Conservation (phyloP, 116 monocot genomes). For the Papilionanthe hybrid region DNA sequence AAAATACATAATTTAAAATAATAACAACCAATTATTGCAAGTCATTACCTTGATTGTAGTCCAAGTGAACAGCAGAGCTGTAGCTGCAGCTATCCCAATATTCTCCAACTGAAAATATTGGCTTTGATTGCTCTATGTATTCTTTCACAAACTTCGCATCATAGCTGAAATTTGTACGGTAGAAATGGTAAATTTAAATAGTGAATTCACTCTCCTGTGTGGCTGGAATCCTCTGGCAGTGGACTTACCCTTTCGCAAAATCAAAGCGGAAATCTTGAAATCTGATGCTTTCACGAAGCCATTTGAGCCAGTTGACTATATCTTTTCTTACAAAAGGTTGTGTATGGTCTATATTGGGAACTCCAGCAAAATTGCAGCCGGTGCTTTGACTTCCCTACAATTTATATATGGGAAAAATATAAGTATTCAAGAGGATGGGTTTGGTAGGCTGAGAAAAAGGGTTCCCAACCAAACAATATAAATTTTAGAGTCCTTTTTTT, state of each 20-base stretch:
- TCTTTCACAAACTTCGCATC: slow-evolving; percentile 70
- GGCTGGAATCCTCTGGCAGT: neutral
- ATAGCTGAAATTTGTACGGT: slow-evolving; percentile 36
- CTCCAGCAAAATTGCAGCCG: slow-evolving; percentile 67
- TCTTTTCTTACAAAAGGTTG: slow-evolving; percentile 74
- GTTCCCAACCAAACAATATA: neutral
- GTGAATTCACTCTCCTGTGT: neutral
- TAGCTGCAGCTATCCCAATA: slow-evolving; percentile 85
- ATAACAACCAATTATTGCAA: neutral
- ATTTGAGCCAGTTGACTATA: slow-evolving; percentile 64
- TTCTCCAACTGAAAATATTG: slow-evolving; percentile 72
- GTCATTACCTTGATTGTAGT: slow-evolving; percentile 78
- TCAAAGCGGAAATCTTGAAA: slow-evolving; percentile 91
- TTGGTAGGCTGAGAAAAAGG: neutral
- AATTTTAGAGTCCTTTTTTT: too few species aligned
- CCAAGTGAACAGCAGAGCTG: slow-evolving; percentile 33
- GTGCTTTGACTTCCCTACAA: slow-evolving; percentile 63
- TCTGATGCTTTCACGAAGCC: slow-evolving; percentile 57
- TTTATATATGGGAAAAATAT: neutral
- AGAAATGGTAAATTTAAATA: slow-evolving; percentile 2
- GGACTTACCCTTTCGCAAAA: slow-evolving; percentile 81
- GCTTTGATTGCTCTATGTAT: slow-evolving; percentile 70
- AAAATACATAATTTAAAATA: neutral
- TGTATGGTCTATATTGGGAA: slow-evolving; percentile 77
- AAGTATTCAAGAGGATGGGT: neutral